phyloP scores from a whole-genome alignment of 257 asterid species.

The Solanum pinnatisectum region DNA sequence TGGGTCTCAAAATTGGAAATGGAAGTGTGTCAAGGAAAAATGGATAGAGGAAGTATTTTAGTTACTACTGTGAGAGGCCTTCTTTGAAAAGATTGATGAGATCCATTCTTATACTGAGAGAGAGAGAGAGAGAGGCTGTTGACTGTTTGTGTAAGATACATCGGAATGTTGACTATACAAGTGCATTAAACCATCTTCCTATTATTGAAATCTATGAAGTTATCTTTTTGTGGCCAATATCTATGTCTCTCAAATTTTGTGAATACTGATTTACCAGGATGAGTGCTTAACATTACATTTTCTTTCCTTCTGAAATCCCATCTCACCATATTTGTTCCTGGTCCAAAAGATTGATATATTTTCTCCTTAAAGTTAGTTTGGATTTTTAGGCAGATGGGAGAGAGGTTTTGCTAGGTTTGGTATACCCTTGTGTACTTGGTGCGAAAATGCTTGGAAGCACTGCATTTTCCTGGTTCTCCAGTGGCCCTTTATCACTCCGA shows the following conservation, averaged over 20 bases:
- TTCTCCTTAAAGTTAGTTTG: constrained; percentile 4
- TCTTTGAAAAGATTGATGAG: neutral
- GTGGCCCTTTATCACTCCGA: constrained; percentile 50
- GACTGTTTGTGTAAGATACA: neutral
- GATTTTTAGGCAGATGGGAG: constrained; percentile 90
- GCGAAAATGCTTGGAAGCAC: constrained; percentile 96
- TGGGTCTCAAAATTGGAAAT: neutral
- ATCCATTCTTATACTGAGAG: neutral
- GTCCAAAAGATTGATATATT: neutral
- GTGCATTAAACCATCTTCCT: neutral
- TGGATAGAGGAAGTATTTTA: neutral
- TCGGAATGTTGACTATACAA: neutral
- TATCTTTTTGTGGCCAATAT: neutral
- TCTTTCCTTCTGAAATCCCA: neutral
- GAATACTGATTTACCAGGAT: neutral
- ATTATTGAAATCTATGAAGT: neutral
- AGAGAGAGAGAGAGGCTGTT: neutral
- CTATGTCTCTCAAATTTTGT: neutral
- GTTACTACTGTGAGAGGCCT: neutral
- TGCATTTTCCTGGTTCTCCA: constrained; percentile 65
- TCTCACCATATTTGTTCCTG: neutral
- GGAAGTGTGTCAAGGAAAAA: neutral
- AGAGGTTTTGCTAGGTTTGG: constrained; percentile 62
- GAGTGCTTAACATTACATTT: neutral
- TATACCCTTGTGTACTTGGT: constrained; percentile 87